Percentiles rank a stretch among this genome's conserved stretches.
Evolutionary conservation across 2,329 filamentous ascomycete species (phyloP).

Genomic region (Emmonsia crescens): DNA sequence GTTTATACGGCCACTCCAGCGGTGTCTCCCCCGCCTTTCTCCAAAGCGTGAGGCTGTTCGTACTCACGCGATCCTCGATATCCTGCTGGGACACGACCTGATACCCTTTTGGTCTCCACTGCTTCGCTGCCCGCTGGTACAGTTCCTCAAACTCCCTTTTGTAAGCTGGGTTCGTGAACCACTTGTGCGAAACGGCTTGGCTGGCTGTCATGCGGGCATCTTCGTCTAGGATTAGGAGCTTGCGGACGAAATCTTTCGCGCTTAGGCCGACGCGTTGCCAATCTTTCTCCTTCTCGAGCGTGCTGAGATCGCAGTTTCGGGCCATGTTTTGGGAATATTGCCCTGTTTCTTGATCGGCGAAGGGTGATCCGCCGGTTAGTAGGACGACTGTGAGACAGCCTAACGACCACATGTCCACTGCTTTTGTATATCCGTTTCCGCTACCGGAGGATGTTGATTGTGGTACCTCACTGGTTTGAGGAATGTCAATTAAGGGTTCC

Average conservation of each 20-base stretch:
- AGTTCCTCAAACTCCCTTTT: slow-evolving; percentile 38
- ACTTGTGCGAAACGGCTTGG: slow-evolving; percentile 44
- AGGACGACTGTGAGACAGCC: slow-evolving; percentile 44
- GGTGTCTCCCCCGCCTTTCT: neutral
- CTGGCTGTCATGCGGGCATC: slow-evolving; percentile 40
- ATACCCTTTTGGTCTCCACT: slow-evolving; percentile 37
- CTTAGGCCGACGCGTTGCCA: slow-evolving; percentile 35
- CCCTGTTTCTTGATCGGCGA: slow-evolving; percentile 27
- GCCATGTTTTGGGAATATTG: slow-evolving; percentile 23
- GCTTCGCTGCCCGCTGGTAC: slow-evolving; percentile 38
- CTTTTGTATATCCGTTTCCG: slow-evolving; percentile 42
- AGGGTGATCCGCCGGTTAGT: slow-evolving; percentile 41
- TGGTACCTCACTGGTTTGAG: slow-evolving; percentile 10
- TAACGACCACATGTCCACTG: slow-evolving; percentile 54
- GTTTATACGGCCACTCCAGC: neutral
- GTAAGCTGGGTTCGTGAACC: slow-evolving; percentile 46
- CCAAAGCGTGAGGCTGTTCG: neutral
- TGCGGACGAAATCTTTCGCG: slow-evolving; percentile 44
- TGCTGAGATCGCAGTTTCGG: slow-evolving; percentile 32
- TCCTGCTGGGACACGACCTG: neutral
- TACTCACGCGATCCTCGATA: neutral
- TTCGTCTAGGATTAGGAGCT: slow-evolving; percentile 42
- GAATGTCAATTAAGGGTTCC: neutral
- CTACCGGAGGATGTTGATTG: slow-evolving; percentile 3
- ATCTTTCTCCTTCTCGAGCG: slow-evolving; percentile 32